A percentile compares a stretch with the other conserved stretches of the same genome.
Conservation (phyloP, 768 basidiomycete genomes). For the Psilocybe azurescens region DNA sequence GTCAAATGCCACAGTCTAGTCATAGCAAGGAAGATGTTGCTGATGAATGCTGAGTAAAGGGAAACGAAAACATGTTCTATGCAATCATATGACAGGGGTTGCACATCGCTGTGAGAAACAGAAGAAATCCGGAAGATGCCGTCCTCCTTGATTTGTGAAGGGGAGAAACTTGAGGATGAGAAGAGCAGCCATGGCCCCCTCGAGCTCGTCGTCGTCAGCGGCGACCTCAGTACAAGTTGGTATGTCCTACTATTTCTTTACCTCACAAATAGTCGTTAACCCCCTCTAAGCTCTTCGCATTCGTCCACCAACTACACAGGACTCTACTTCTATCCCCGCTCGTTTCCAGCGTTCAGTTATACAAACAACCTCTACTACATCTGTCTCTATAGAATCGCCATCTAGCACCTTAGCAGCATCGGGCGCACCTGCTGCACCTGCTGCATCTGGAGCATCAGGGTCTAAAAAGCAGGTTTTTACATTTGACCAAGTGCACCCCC, state of each 20-base stretch:
- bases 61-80: slow-evolving; percentile 1
- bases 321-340: slow-evolving; percentile 85
- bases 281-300: slow-evolving; percentile 76
- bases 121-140: slow-evolving; percentile 39
- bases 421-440: slow-evolving; percentile 55
- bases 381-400: slow-evolving; percentile 83
- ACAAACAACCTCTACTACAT: slow-evolving; percentile 72
- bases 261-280: slow-evolving; percentile 22
- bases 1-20: slow-evolving; percentile 7
- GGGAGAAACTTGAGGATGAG: slow-evolving; percentile 34
- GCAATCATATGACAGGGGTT: slow-evolving; percentile 29
- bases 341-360: slow-evolving; percentile 94
- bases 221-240: slow-evolving; percentile 95
- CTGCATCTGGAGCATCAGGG: slow-evolving; percentile 46
- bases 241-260: slow-evolving; percentile 45
- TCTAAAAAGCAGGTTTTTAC: slow-evolving; percentile 86
- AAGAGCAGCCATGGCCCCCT: slow-evolving; percentile 70
- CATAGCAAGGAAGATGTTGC: not conserved
- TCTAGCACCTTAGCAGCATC: slow-evolving; percentile 54
- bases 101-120: slow-evolving; percentile 28
- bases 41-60: slow-evolving; percentile 1
- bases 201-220: slow-evolving; percentile 70
- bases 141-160: slow-evolving; percentile 37
- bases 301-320: slow-evolving; percentile 85
- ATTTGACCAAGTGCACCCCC: slow-evolving; percentile 96